Conservation (phyloP, 2,329 filamentous ascomycete species). For the Raffaelea arxii region DNA sequence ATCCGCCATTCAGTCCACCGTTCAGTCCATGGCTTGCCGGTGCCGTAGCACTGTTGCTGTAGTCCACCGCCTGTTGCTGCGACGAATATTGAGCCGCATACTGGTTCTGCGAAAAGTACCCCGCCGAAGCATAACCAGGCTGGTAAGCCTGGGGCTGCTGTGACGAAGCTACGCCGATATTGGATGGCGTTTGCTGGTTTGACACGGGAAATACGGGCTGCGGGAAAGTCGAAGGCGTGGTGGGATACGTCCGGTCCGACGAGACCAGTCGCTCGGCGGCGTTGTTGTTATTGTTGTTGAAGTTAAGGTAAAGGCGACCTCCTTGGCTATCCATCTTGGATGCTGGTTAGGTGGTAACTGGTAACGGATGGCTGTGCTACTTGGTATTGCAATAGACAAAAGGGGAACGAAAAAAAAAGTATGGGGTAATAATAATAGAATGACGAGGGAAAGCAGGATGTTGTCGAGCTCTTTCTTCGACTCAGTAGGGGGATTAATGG, state of each 20-base stretch:
- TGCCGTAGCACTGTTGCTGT: slow-evolving; percentile 15
- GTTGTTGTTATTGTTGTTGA: slow-evolving; percentile 39
- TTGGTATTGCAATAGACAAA: background rate
- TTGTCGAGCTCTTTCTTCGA: too few species aligned
- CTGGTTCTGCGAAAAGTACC: slow-evolving; percentile 53
- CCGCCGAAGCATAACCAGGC: slow-evolving; percentile 29
- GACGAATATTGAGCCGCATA: slow-evolving; percentile 19
- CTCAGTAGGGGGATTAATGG: too few species aligned
- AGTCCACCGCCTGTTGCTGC: slow-evolving; percentile 18
- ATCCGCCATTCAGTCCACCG: too few species aligned
- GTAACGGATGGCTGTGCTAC: background rate
- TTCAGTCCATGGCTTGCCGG: too few species aligned
- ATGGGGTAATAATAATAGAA: too few species aligned
- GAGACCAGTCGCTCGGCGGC: slow-evolving; percentile 55
- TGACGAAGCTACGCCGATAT: slow-evolving; percentile 30
- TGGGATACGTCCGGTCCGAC: slow-evolving; percentile 64
- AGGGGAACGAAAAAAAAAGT: background rate
- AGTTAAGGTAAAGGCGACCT: slow-evolving; percentile 57
- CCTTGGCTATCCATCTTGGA: slow-evolving; percentile 45
- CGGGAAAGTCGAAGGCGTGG: slow-evolving; percentile 91
- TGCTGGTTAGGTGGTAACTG: slow-evolving; percentile 3
- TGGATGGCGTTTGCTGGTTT: slow-evolving; percentile 25
- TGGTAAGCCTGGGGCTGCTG: slow-evolving; percentile 36
- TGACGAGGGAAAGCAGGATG: too few species aligned
- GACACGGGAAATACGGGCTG: slow-evolving; percentile 64